Percentiles rank a stretch among this genome's conserved stretches.
Conservation (phyloP, 2,329 filamentous ascomycete species). For the Phyllachora maydis region DNA sequence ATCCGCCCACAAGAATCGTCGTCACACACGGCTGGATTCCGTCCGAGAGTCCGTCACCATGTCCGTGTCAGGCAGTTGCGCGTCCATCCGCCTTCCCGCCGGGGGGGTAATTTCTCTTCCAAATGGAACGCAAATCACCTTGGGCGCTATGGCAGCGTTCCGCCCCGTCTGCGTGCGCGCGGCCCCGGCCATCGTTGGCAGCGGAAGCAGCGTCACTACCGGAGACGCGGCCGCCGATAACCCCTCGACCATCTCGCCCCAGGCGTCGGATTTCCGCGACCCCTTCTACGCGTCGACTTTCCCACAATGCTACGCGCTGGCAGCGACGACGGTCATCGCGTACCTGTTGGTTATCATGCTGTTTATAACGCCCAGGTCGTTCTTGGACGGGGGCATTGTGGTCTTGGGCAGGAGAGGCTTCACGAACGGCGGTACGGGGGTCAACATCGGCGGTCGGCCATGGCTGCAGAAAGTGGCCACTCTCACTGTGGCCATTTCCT, state of each 20-base stretch:
- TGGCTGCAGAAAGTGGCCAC: conserved; percentile 79
- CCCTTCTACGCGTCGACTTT: conserved; percentile 90
- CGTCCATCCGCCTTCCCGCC: conserved; percentile 6
- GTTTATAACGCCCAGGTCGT: conserved; percentile 84
- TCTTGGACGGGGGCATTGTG: conserved; percentile 68
- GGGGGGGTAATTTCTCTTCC: conserved; percentile 8
- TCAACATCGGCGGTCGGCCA: conserved; percentile 76
- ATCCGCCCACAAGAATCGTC: no score
- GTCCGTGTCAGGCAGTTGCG: no score
- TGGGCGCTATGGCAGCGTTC: conserved; percentile 38
- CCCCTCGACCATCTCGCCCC: conserved; percentile 10
- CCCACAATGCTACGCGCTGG: conserved; percentile 82
- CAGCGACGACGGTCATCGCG: conserved; percentile 73
- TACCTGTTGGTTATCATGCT: conserved; percentile 90
- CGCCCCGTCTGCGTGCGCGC: conserved; percentile 28
- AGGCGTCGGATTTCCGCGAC: conserved; percentile 49
- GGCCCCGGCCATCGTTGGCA: conserved; percentile 18
- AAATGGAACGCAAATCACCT: conserved; percentile 29
- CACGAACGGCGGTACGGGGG: conserved; percentile 61
- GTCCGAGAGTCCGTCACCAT: no score
- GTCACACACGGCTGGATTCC: no score
- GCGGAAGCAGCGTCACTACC: conserved; percentile 15
- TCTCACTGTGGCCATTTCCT: conserved; percentile 55
- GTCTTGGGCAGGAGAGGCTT: conserved; percentile 67
- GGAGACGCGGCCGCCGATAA: conserved; percentile 10